These are phyloP conservation scores for Hypoxylon sp. DNA, from an alignment of 2,329 filamentous ascomycete species.

Conservation along the genomic window DNA sequence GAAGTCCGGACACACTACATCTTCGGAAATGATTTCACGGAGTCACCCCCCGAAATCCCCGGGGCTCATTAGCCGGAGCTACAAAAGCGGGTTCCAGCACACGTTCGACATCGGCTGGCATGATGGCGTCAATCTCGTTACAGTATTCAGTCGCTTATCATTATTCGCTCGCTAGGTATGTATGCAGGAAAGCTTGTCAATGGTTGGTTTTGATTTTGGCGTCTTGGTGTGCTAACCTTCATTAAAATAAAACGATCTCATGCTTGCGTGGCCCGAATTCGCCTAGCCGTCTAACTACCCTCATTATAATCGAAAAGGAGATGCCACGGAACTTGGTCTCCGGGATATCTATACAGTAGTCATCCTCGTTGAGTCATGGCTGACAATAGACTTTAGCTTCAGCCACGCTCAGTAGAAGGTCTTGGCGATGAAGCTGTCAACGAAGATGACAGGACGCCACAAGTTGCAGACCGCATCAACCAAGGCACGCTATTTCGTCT, in stretches of 20 bases:
- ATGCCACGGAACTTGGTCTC: conserved; percentile 34
- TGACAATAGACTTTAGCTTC: conserved; percentile 19
- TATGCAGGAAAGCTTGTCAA: conserved; percentile 27
- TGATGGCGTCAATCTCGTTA: conserved; percentile 42
- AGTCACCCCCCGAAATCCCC: conserved; percentile 33
- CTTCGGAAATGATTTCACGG: conserved; percentile 31
- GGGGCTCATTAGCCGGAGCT: conserved; percentile 42
- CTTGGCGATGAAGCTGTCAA: conserved; percentile 6
- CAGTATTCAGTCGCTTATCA: conserved; percentile 15
- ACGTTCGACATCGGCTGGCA: conserved; percentile 41
- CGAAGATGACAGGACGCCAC: conserved; percentile 9
- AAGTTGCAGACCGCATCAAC: background rate
- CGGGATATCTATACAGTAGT: conserved; percentile 8
- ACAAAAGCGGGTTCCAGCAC: conserved; percentile 36
- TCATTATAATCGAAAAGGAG: conserved; percentile 4
- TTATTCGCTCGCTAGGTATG: conserved; percentile 9
- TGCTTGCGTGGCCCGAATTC: conserved; percentile 21
- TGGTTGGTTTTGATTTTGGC: conserved; percentile 12
- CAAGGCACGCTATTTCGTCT: background rate
- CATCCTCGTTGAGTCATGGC: conserved; percentile 25
- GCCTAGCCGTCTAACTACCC: conserved; percentile 1
- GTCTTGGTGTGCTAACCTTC: conserved; percentile 16
- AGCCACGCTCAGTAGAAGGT: conserved; percentile 18
- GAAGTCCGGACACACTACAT: conserved; percentile 16
- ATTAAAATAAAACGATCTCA: conserved; percentile 37